A percentile compares a stretch with the other conserved stretches of the same genome.
Conservation (phyloP, 192 early-diverging fungal genomes). For the Coemansia sp. region DNA sequence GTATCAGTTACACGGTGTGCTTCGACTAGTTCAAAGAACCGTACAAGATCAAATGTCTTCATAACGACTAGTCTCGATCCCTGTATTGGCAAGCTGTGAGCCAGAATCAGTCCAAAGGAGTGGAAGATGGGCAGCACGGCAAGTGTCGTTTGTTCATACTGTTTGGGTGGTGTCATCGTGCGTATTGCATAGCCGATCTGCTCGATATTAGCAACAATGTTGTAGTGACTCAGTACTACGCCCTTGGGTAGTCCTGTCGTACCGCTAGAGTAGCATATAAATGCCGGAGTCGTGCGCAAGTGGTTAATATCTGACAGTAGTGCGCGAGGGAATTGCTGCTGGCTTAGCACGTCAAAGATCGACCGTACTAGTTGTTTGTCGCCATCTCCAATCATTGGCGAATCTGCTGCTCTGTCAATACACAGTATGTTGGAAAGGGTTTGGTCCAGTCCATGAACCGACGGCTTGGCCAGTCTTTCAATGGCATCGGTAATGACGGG, state of each 20-base stretch:
- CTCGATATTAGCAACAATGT: conserved; percentile 68
- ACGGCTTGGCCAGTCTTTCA: conserved; percentile 18
- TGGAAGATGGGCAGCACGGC: conserved; percentile 71
- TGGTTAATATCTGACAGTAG: not conserved
- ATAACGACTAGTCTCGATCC: conserved; percentile 65
- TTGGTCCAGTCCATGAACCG: not conserved
- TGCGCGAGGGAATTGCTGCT: not conserved
- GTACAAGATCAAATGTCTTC: conserved; percentile 67
- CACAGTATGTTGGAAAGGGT: not conserved
- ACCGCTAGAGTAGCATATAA: conserved; percentile 71
- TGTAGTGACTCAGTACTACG: conserved; percentile 67
- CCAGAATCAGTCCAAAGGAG: conserved; percentile 62
- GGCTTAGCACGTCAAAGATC: conserved; percentile 18
- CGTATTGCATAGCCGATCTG: conserved; percentile 49
- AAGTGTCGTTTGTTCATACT: conserved; percentile 29
- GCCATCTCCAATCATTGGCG: not conserved
- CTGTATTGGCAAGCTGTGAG: conserved; percentile 32
- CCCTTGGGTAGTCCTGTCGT: conserved; percentile 74
- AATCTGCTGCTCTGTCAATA: not conserved
- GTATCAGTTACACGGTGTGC: conserved; percentile 66
- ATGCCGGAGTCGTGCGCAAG: conserved; percentile 51
- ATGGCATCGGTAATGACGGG: conserved; percentile 35
- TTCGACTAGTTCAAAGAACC: conserved; percentile 64
- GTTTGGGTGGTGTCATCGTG: conserved; percentile 37
- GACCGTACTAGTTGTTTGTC: not conserved